Evolutionary conservation across 1,284 basidiomycete species (phyloP).

Genomic region (Mycosarcoma maydis): DNA sequence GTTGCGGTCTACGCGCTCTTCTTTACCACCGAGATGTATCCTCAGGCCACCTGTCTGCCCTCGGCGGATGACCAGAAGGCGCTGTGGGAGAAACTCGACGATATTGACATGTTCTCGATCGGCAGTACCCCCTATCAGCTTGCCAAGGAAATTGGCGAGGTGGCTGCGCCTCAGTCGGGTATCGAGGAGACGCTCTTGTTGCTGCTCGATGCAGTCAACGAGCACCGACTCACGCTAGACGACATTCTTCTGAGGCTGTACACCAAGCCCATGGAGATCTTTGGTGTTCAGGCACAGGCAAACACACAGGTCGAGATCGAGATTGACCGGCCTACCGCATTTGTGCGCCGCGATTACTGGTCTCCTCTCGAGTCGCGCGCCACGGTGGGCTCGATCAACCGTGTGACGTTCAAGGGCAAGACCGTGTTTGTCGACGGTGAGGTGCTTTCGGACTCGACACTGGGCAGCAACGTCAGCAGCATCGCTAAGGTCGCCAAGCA

Average conservation of each 20-base stretch:
- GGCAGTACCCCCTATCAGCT: constrained; percentile 84
- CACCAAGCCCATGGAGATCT: constrained; percentile 92
- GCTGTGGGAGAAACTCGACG: constrained; percentile 85
- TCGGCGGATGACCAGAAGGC: constrained; percentile 80
- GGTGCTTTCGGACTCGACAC: constrained; percentile 73
- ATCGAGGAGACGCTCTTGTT: constrained; percentile 88
- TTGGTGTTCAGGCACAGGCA: constrained; percentile 84
- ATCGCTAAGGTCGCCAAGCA: constrained; percentile 67
- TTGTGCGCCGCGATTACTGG: constrained; percentile 74
- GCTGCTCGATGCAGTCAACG: constrained; percentile 83
- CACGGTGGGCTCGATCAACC: constrained; percentile 82
- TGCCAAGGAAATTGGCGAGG: constrained; percentile 76
- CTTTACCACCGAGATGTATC: constrained; percentile 78
- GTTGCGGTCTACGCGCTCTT: constrained; percentile 92
- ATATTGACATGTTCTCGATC: constrained; percentile 91
- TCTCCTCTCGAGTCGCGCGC: constrained; percentile 80
- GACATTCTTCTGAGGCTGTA: constrained; percentile 83
- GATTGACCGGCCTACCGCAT: constrained; percentile 80
- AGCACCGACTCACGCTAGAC: constrained; percentile 82
- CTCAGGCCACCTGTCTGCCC: constrained; percentile 75
- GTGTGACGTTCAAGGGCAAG: constrained; percentile 90
- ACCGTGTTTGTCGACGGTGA: constrained; percentile 91
- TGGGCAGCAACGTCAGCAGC: constrained; percentile 84
- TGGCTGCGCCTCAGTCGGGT: constrained; percentile 79
- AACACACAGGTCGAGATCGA: constrained; percentile 83